A percentile compares a stretch with the other conserved stretches of the same genome.
Conservation (phyloP, 495 filamentous ascomycete species). For the Penicillium turbatum region DNA sequence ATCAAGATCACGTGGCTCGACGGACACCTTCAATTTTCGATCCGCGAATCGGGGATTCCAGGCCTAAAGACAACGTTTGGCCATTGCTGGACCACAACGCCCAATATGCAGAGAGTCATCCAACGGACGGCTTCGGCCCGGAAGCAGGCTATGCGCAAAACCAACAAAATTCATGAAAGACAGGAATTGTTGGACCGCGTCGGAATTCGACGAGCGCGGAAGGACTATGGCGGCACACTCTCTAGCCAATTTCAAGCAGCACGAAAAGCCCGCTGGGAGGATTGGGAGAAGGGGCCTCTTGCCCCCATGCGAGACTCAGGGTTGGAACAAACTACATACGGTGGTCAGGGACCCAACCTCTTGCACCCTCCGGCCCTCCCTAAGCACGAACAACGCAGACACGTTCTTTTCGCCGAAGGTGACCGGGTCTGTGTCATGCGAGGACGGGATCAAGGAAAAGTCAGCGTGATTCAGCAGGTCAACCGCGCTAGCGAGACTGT, state of each 20-base stretch:
- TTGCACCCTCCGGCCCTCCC: constrained; percentile 36
- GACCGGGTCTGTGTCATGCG: constrained; percentile 77
- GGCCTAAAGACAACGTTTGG: constrained; percentile 25
- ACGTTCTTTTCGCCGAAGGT: constrained; percentile 59
- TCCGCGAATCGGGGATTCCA: constrained; percentile 13
- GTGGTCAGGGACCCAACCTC: constrained; percentile 43
- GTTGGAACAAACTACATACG: constrained; percentile 41
- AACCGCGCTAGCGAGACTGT: constrained; percentile 54
- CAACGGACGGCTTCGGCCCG: constrained; percentile 63
- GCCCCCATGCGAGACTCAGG: constrained; percentile 68
- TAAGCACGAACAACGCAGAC: constrained; percentile 47
- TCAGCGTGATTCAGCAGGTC: constrained; percentile 62
- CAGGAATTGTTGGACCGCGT: constrained; percentile 30
- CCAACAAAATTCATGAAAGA: constrained; percentile 42
- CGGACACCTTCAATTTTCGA: constrained; percentile 38
- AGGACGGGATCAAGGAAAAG: constrained; percentile 75
- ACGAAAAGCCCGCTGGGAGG: constrained; percentile 50
- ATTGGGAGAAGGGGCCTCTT: constrained; percentile 71
- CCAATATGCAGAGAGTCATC: constrained; percentile 71
- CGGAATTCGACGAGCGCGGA: constrained; percentile 29
- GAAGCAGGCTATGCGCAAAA: constrained; percentile 52
- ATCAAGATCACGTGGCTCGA: constrained; percentile 18
- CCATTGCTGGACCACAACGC: constrained; percentile 30
- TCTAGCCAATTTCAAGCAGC: constrained; percentile 30
- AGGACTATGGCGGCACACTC: constrained; percentile 32